Percentiles rank a stretch among this genome's conserved stretches.
phyloP scores from a whole-genome alignment of 257 asterid species.

The Solanum rostratum region DNA sequence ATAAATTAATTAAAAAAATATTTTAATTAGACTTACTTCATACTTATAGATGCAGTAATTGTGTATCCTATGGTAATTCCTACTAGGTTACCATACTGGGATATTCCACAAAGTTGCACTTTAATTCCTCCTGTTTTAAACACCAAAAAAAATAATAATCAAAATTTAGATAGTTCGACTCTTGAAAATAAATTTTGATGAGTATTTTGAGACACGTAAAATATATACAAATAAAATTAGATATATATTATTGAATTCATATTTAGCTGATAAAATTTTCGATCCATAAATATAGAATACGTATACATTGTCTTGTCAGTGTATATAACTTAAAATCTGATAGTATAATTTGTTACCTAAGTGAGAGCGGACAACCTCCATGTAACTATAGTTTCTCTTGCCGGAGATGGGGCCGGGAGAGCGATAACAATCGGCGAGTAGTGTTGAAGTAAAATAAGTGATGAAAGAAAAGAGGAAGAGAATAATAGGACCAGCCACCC shows the following conservation, averaged over 20 bases:
- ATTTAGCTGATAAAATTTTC: background rate
- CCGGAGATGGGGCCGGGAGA: constrained; percentile 5
- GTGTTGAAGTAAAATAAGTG: constrained; percentile 7
- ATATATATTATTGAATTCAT: background rate
- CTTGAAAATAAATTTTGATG: no score
- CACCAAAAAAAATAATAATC: background rate
- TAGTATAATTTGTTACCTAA: background rate
- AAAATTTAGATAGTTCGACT: background rate
- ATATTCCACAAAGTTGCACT: constrained; percentile 6
- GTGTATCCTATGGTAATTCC: constrained; percentile 10
- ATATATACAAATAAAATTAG: no score
- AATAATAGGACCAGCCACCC: constrained; percentile 15
- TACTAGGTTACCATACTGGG: constrained; percentile 1
- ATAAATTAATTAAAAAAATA: background rate
- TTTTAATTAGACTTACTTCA: constrained; percentile 15
- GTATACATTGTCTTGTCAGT: no score
- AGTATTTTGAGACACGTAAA: background rate
- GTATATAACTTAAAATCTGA: no score
- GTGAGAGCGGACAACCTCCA: constrained; percentile 10
- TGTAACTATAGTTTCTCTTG: constrained; percentile 12
- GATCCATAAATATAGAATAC: no score
- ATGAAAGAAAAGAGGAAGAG: constrained; percentile 8
- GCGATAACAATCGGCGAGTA: constrained; percentile 12
- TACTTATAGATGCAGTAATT: constrained; percentile 26
- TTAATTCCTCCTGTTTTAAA: constrained; percentile 1